Evolutionary conservation across 2,329 filamentous ascomycete genomes (phyloP).

Genomic region (Lachnellula hyalina): DNA sequence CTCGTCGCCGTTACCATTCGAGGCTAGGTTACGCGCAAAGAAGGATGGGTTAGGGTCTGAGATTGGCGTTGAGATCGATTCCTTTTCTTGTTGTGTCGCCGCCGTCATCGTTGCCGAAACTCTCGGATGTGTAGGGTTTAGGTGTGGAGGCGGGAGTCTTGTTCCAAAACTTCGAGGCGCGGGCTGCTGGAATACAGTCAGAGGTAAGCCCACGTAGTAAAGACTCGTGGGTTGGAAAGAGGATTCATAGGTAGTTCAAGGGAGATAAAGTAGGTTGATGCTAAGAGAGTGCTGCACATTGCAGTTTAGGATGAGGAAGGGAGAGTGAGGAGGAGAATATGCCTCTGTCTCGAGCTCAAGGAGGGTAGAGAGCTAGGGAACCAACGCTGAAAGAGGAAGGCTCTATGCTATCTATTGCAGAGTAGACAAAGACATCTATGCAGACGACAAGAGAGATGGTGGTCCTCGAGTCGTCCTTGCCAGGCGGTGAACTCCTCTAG

Average conservation of each 20-base stretch:
- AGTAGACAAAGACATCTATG: too few relatives aligned
- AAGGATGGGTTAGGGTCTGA: slow-evolving; percentile 18
- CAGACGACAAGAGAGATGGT: too few relatives aligned
- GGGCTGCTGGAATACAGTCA: too few relatives aligned
- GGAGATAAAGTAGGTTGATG: not conserved
- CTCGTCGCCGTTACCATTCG: slow-evolving; percentile 4
- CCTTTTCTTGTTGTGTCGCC: not conserved
- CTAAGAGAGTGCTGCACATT: not conserved
- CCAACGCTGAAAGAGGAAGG: not conserved
- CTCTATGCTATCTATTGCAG: not conserved
- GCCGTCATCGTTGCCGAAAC: slow-evolving; percentile 3
- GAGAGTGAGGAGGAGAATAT: not conserved
- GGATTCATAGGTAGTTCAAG: not conserved
- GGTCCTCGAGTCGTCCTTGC: too few relatives aligned
- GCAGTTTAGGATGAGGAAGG: not conserved
- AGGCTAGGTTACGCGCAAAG: slow-evolving; percentile 19
- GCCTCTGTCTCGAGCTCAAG: not conserved
- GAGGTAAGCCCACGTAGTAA: too few relatives aligned
- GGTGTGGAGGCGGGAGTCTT: too few relatives aligned
- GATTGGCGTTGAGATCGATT: not conserved
- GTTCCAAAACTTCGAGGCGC: too few relatives aligned
- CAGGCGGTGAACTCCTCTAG: too few relatives aligned
- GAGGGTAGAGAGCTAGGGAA: too few relatives aligned
- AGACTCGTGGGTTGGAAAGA: not conserved
- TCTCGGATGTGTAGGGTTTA: too few relatives aligned